Percentiles rank a stretch among this genome's conserved stretches.
Evolutionary conservation across 176 grass and related monocot genomes (phyloP).

Genomic region (Neostapfia colusana): DNA sequence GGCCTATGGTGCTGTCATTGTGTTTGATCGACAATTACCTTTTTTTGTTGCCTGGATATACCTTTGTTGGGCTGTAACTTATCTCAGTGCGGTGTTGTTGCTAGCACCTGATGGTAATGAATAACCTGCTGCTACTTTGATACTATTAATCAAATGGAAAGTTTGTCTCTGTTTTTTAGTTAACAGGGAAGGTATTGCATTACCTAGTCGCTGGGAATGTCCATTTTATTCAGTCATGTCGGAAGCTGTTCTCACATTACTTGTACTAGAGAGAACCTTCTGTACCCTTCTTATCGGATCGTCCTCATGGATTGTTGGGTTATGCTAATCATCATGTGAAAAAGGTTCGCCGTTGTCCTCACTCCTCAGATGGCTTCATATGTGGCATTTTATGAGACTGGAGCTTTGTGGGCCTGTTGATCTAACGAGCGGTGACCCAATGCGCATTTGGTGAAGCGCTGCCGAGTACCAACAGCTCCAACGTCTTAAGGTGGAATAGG

Average conservation of each 20-base stretch:
- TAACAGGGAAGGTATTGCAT: conserved; percentile 27
- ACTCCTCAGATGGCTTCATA: background rate
- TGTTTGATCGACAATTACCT: conserved; percentile 31
- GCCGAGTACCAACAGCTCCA: too few relatives aligned
- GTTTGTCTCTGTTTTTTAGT: conserved; percentile 23
- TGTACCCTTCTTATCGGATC: background rate
- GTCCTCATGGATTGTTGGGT: background rate
- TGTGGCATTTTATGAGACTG: background rate
- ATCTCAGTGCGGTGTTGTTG: conserved; percentile 35
- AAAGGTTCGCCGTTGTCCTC: background rate
- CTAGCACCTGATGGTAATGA: conserved; percentile 44
- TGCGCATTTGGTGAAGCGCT: too few relatives aligned
- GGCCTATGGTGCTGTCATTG: conserved; percentile 17
- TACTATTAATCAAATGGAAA: conserved; percentile 37
- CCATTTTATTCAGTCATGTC: background rate
- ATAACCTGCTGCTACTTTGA: conserved; percentile 46
- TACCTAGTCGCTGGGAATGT: conserved; percentile 1
- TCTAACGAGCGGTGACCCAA: too few relatives aligned
- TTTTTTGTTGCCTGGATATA: conserved; percentile 40
- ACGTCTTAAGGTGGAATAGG: too few relatives aligned
- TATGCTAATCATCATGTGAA: background rate
- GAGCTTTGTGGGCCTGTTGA: too few relatives aligned
- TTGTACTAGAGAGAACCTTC: background rate
- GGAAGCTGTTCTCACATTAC: background rate
- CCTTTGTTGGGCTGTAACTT: conserved; percentile 19